Base-by-base conservation (phyloP, 768 basidiomycete species). In the Pulveroboletus sp. region DNA sequence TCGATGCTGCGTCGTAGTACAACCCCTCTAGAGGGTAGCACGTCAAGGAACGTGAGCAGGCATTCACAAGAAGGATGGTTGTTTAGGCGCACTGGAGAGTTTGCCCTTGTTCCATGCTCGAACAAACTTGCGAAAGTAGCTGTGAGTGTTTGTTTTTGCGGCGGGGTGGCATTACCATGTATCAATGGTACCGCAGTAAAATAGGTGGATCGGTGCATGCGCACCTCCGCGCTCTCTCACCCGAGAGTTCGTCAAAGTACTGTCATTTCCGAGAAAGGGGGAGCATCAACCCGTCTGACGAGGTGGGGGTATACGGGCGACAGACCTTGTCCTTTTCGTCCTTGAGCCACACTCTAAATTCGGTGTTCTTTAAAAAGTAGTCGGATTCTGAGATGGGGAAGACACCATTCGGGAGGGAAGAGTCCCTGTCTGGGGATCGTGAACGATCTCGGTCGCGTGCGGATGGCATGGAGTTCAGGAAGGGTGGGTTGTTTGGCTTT, bases 41-140 rank as follows among this genome's bases (percentile, higher is more conserved):
- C 6, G 14, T 35, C 33, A 14, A 35, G 33, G 33, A 35, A 7
- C 15, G 7, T 43, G 43, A 33, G 9, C 6, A n/a, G 32, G 14
- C 21, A 26, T 26, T 4, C 6, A 17, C 4, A 8, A 6, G 24
- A 3, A 13, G 10, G n/a, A n/a, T 7, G 9, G 4, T 11, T 1
- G 2, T 7, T 5, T 5, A 21, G 3, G 48, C 68, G 49, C 17
- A 89, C 88, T 77, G 27, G 82, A 68, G 8, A 93, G 73, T 63
- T 77, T 83, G 6, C 88, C 89, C 64, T 77, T 76, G 67, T 93
- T 93, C 91, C 91, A 93, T 24, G 81, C 82, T 79, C 89, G 89
- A 36, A 93, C 83, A 61, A 97, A 96, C 70, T 93, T 95, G 60
- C 86, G 83, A 65, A 97, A 97, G 65, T 94, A 93, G 61, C 89